These are phyloP conservation scores for Macrophomina phaseolina DNA, from an alignment of 2,329 filamentous ascomycete genomes.

Conservation along the genomic window DNA sequence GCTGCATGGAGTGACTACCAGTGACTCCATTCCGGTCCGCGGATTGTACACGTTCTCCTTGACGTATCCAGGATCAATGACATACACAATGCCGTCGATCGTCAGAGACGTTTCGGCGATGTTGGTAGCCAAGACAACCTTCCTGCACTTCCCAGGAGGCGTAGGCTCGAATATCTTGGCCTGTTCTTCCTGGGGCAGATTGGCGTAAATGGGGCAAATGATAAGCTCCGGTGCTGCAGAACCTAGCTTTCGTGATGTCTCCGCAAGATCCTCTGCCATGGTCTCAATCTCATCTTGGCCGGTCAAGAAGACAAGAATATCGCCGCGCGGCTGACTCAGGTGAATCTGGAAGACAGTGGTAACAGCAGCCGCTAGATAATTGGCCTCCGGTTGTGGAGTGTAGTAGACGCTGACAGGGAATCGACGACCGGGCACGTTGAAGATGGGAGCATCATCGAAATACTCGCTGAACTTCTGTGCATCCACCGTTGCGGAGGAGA, in stretches of 20 bases:
- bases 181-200: constrained; percentile 87
- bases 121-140: constrained; percentile 93
- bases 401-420: constrained; percentile 94
- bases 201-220: constrained; percentile 92
- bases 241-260: constrained; percentile 86
- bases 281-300: constrained; percentile 96
- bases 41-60: constrained; percentile 96
- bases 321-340: constrained; percentile 78
- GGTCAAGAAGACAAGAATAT: constrained; percentile 93
- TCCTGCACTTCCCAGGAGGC: constrained; percentile 75
- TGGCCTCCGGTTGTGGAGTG: constrained; percentile 87
- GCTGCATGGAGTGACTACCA: constrained; percentile 90
- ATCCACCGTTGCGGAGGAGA: constrained; percentile 94
- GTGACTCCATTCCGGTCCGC: constrained; percentile 86
- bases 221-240: constrained; percentile 84
- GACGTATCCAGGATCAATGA: constrained; percentile 93
- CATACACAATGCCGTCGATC: constrained; percentile 94
- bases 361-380: constrained; percentile 89
- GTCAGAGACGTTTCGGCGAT: constrained; percentile 96
- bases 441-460: constrained; percentile 91
- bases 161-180: constrained; percentile 94
- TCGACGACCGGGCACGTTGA: constrained; percentile 88
- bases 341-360: constrained; percentile 97
- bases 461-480: constrained; percentile 90
- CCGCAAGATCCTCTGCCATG: constrained; percentile 80